Conservation (phyloP, 2,329 filamentous ascomycete species). For the Grosmannia clavigera region DNA sequence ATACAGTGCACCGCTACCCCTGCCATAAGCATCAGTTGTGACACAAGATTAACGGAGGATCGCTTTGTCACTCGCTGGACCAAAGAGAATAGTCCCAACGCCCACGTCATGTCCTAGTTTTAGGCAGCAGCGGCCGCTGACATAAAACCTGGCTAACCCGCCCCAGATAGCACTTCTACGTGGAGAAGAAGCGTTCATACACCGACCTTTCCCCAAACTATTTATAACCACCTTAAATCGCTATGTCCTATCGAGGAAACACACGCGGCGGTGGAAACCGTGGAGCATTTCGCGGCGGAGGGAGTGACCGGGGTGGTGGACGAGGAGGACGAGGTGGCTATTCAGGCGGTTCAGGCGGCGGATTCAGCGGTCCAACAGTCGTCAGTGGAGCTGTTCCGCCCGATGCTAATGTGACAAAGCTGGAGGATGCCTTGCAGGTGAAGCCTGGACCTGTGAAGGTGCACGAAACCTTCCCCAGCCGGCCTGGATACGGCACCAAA, state of each 20-base stretch:
- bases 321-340: background rate
- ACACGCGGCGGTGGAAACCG: background rate
- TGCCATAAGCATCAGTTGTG: no score
- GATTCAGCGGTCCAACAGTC: background rate
- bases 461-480: constrained; percentile 1
- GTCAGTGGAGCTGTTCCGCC: background rate
- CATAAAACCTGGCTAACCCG: background rate
- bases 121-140: background rate
- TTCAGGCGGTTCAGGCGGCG: background rate
- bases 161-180: background rate
- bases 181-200: no score
- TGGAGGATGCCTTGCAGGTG: constrained; percentile 6
- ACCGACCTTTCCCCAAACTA: background rate
- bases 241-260: background rate
- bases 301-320: background rate
- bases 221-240: background rate
- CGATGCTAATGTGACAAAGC: constrained; percentile 1
- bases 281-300: background rate
- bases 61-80: no score
- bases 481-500: constrained; percentile 14
- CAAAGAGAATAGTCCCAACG: background rate
- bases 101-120: background rate
- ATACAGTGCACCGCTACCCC: no score
- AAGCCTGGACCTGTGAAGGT: background rate
- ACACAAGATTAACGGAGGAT: no score